Evolutionary conservation across 2,329 filamentous ascomycete species (phyloP), one percentile per base, ranked within the genome.

Genomic region (Mycocentrospora acerina): DNA sequence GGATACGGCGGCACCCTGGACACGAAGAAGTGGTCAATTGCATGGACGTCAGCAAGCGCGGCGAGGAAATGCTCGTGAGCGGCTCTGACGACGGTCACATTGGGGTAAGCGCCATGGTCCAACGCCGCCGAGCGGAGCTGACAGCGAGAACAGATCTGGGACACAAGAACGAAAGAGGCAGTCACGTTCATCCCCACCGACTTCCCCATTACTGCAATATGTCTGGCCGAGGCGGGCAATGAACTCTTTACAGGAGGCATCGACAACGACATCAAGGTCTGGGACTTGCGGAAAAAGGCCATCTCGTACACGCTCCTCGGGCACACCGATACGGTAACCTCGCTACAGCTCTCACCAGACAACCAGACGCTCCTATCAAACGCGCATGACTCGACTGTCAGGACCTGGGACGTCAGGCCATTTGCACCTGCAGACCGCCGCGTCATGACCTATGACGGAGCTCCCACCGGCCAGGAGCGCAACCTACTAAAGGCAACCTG

Each of bases 11-110:
- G 60, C 94, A 98, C 61, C 75, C 90, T 9, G 93, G 93, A 1
- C 93, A 98, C 62, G 90, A 96, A 59, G 91, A 96, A 66, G 80
- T 96, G n/a, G 84, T 98, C 72, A 98, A 97, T 68, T 81, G 85
- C 44, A 74, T 97, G 66, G 90, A 95, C 59, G 83, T 94, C 46
- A 93, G 85, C 72, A 86, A 85, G 64, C 80, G 93, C 58, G 93
- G 93, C 36, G 89, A 95, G 65, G 93, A 97, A 60, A 72, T 96
- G 35, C 72, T 98, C 30, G 80, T 96, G 46, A 95, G 88, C 62
- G 93, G 86, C 25, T 94, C 90, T 51, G 91, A 98, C 63, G 93
- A 98, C 66, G 90, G 90, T 5, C 88, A 83, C 47, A 90, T 98
- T 59, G 90, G 90, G 13, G 67, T 72, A 50, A 52, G 69, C 60